phyloP scores from a whole-genome alignment of 192 early-diverging fungal species.

The Backusella tuberculispora region DNA sequence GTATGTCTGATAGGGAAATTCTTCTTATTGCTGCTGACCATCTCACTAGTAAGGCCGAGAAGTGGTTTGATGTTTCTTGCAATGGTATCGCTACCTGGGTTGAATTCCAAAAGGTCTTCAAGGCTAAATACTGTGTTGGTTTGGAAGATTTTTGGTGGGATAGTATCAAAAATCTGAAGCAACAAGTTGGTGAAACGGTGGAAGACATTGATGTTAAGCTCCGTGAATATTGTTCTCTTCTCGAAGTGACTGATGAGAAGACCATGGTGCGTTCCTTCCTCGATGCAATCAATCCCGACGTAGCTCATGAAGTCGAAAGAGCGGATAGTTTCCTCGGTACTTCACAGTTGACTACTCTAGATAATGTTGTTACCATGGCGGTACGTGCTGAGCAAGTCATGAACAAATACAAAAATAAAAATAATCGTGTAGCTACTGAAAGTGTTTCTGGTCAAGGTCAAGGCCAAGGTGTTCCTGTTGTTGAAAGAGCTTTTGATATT shows the following conservation, averaged over 20 bases:
- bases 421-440: background rate
- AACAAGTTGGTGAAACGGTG: background rate
- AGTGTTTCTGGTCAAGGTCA: background rate
- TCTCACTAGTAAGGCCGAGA: background rate
- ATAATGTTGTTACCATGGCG: background rate
- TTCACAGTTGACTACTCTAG: no score
- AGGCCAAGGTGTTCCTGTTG: no score
- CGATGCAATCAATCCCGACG: background rate
- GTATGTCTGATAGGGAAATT: background rate
- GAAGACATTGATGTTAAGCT: background rate
- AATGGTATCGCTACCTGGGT: background rate
- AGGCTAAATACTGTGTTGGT: background rate
- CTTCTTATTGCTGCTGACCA: background rate
- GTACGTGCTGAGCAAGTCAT: background rate
- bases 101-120: background rate
- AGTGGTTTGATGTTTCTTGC: background rate
- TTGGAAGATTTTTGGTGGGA: background rate
- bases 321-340: background rate
- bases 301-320: slow-evolving; percentile 7
- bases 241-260: background rate
- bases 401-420: background rate
- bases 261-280: background rate
- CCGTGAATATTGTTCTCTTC: background rate
- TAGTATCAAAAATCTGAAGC: background rate
- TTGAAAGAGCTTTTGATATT: no score